A percentile compares a stretch with the other conserved stretches of the same genome.
These are phyloP conservation scores for Cladosporium halotolerans DNA, from an alignment of 2,329 filamentous ascomycete species.

Conservation along the genomic window DNA sequence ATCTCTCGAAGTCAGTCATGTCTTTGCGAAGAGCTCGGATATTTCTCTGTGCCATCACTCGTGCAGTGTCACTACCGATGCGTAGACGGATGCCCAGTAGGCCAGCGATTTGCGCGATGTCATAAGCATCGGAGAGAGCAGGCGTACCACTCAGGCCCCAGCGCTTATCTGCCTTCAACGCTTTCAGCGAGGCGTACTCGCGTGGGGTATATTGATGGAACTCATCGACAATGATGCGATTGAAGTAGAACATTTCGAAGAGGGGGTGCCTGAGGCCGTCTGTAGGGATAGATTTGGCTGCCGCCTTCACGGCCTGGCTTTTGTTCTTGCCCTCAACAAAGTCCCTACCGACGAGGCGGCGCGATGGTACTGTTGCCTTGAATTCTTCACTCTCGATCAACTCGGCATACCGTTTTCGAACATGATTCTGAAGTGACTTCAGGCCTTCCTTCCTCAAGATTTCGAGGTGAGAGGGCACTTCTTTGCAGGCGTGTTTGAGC, in stretches of 20 bases:
- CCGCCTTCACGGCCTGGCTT: constrained; percentile 11
- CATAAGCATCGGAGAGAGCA: constrained; percentile 50
- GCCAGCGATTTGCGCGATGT: constrained; percentile 53
- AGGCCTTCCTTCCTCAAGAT: constrained; percentile 30
- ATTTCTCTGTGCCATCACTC: constrained; percentile 40
- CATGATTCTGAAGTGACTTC: constrained; percentile 24
- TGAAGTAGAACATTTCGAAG: constrained; percentile 56
- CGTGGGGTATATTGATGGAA: constrained; percentile 51
- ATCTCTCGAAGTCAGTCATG: constrained; percentile 48
- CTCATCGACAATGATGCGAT: constrained; percentile 58
- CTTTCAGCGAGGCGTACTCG: constrained; percentile 38
- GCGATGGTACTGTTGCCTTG: constrained; percentile 34
- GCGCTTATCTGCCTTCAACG: constrained; percentile 45
- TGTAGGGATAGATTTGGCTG: background rate
- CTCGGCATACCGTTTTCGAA: constrained; percentile 20
- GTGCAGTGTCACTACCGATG: constrained; percentile 44
- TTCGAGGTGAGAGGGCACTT: constrained; percentile 38
- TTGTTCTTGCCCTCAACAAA: constrained; percentile 15
- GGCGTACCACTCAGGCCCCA: constrained; percentile 63
- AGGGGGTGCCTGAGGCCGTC: constrained; percentile 23
- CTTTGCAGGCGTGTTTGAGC: constrained; percentile 34
- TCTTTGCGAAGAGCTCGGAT: constrained; percentile 38
- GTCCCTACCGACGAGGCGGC: constrained; percentile 23
- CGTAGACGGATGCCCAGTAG: constrained; percentile 53
- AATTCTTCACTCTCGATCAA: constrained; percentile 31